Evolutionary conservation across 1,284 basidiomycete species (phyloP).

Genomic region (Boletus smithii): DNA sequence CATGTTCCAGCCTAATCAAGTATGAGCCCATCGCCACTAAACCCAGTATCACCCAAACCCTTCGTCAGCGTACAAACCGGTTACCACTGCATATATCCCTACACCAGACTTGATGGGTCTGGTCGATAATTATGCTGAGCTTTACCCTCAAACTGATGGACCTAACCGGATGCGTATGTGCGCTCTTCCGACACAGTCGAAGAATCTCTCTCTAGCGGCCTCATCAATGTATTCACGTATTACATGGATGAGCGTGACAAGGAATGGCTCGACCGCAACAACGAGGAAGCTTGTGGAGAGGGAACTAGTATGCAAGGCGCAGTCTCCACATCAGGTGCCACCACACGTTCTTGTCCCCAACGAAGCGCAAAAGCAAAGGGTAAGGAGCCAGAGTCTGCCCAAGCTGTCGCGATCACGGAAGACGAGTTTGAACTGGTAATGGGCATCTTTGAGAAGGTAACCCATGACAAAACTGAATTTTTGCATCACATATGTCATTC

Average conservation of each 20-base stretch:
- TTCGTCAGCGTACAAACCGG: too few species aligned
- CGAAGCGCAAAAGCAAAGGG: slow-evolving; percentile 75
- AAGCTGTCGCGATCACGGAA: slow-evolving; percentile 70
- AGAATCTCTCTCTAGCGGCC: slow-evolving; percentile 58
- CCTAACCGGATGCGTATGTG: slow-evolving; percentile 78
- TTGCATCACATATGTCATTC: slow-evolving; percentile 71
- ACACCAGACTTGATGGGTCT: slow-evolving; percentile 87
- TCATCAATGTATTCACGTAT: slow-evolving; percentile 75
- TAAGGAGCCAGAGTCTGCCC: slow-evolving; percentile 66
- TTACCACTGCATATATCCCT: slow-evolving; percentile 78
- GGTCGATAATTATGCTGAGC: slow-evolving; percentile 68
- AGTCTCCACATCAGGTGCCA: slow-evolving; percentile 46
- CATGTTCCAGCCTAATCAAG: too few species aligned
- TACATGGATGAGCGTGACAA: slow-evolving; percentile 96
- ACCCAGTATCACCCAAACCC: too few species aligned
- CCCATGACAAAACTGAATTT: slow-evolving; percentile 89
- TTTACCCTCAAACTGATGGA: slow-evolving; percentile 74
- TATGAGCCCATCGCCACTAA: too few species aligned
- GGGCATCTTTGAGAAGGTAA: slow-evolving; percentile 90
- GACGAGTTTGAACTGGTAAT: slow-evolving; percentile 95
- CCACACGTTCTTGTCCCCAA: slow-evolving; percentile 48
- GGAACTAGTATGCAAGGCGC: slow-evolving; percentile 77
- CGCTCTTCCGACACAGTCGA: slow-evolving; percentile 88
- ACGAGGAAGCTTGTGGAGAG: slow-evolving; percentile 84
- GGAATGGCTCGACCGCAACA: slow-evolving; percentile 91